Percentiles rank a stretch among this genome's conserved stretches.
Conservation (phyloP, 208 protist genomes). For the Trypanosoma vivax region DNA sequence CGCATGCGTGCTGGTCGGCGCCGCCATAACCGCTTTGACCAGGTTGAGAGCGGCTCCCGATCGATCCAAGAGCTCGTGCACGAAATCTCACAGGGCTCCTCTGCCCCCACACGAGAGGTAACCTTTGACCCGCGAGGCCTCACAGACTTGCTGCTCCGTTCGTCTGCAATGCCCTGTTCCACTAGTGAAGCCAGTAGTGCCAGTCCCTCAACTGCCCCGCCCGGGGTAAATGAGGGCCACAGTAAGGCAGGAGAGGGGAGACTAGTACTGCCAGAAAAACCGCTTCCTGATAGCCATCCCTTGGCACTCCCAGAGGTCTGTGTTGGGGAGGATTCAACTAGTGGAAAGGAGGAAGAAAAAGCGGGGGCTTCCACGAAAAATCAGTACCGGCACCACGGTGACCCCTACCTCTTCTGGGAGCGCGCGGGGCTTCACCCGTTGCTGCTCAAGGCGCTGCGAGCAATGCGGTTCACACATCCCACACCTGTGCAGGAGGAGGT, state of each 20-base stretch:
- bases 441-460: conserved; percentile 55
- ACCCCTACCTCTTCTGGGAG: conserved; percentile 79
- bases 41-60: conserved; percentile 36
- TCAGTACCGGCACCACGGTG: conserved; percentile 68
- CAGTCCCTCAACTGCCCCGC: not conserved
- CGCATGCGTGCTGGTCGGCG: conserved; percentile 47
- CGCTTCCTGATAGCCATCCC: conserved; percentile 38
- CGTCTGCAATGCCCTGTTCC: not conserved
- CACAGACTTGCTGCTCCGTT: conserved; percentile 58
- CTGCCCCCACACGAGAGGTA: conserved; percentile 49
- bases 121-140: conserved; percentile 63
- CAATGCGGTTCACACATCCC: conserved; percentile 73
- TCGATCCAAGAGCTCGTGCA: conserved; percentile 58
- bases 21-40: conserved; percentile 62
- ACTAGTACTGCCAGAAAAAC: conserved; percentile 26
- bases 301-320: conserved; percentile 35
- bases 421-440: conserved; percentile 62
- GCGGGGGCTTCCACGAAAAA: conserved; percentile 43
- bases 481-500: conserved; percentile 85
- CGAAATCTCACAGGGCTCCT: conserved; percentile 54
- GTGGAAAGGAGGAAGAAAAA: conserved; percentile 15
- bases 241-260: not conserved
- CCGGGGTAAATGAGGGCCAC: not conserved
- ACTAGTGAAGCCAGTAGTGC: not conserved
- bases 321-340: not conserved